Evolutionary conservation across 2,329 filamentous ascomycete genomes (phyloP).

Genomic region (Exophiala xenobiotica): DNA sequence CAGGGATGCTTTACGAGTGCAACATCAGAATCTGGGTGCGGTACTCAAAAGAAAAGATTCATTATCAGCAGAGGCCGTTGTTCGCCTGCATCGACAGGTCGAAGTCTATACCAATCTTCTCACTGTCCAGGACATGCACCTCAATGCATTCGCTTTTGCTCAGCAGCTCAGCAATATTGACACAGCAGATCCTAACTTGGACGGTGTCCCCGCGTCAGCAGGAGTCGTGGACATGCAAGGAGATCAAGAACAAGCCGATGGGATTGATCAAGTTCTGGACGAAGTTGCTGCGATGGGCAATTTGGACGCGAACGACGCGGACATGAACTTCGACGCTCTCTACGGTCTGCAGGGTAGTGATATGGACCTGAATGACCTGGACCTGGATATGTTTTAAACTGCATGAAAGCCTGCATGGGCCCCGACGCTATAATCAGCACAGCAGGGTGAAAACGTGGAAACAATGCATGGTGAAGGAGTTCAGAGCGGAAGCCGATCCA

Average conservation of each 20-base stretch:
- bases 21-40: conserved; percentile 41
- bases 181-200: conserved; percentile 45
- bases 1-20: conserved; percentile 41
- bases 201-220: conserved; percentile 22
- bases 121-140: conserved; percentile 21
- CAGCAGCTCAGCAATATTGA: conserved; percentile 43
- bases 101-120: conserved; percentile 38
- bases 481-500: too few species aligned
- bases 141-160: conserved; percentile 21
- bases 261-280: conserved; percentile 31
- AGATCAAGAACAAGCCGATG: conserved; percentile 21
- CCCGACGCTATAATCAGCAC: too few species aligned
- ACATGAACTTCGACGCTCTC: conserved; percentile 26
- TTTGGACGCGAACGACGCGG: conserved; percentile 22
- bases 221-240: conserved; percentile 16
- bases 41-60: conserved; percentile 45
- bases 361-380: conserved; percentile 30
- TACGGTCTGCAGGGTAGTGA: conserved; percentile 22
- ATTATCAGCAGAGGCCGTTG: conserved; percentile 44
- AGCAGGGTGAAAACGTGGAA: too few species aligned
- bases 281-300: conserved; percentile 28
- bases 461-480: too few species aligned
- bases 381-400: conserved; percentile 30
- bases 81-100: conserved; percentile 47
- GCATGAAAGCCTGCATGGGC: too few species aligned